Base-by-base conservation (phyloP, 179 eudicot species). In the Patellifolia procumbens region DNA sequence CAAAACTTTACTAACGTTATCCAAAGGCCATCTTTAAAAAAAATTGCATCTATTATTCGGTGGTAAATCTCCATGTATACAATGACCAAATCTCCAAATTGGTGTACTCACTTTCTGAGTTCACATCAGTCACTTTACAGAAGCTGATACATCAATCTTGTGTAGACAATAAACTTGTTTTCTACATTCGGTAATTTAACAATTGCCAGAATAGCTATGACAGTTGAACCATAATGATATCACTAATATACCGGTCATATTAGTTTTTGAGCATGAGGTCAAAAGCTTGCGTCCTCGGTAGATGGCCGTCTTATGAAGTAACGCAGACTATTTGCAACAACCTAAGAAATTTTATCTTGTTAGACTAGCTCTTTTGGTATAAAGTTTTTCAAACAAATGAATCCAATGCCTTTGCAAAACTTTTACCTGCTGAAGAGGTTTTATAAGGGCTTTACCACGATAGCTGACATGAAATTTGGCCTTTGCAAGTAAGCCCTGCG, bases 391-490 rank as follows among this genome's bases (percentile, higher is more conserved):
- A 37, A 65, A 26, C n/a, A 76, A 16, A 79, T 20, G 28, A 53
- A 17, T 12, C 51, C 35, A 7, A 13, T 63, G 37, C 31, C 45
- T 2, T 19, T 26, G 31, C 42, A 17, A 42, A 31, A 31, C 15
- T 16, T 9, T 84, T 82, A 92, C 98, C 98, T 87, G 98, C 79
- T 92, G 96, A 62, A 94, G 96, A 68, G 97, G 92, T 81, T 85
- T 88, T 81, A 84, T 91, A 45, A 94, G 73, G 59, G 98, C 84
- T 83, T 87, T 91, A 16, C 88, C 94, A 80, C 62, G 81, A 85
- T 94, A 94, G 78, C 87, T 92, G 68, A 94, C 96, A 82, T 94
- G 98, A 81, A 94, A 92, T 76, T 89, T 94, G n/a, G 94, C 97
- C 90, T 91, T 94, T 5, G 97, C 98, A 80, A 94, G 69, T 76